Evolutionary conservation across 1,139 yeast species (phyloP).

Genomic region (Debaryomyces psychrophilus): DNA sequence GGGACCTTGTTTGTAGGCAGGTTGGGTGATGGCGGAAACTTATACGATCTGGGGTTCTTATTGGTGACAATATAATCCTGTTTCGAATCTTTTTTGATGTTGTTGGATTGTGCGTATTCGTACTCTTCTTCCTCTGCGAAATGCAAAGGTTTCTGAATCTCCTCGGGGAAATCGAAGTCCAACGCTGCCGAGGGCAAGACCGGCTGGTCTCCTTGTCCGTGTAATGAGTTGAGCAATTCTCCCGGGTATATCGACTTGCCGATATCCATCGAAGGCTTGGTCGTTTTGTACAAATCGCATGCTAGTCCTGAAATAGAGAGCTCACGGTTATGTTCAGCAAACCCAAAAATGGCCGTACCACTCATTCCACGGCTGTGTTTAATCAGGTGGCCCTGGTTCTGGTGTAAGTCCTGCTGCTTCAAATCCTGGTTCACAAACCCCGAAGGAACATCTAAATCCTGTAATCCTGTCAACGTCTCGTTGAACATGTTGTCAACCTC

Average conservation of each 20-base stretch:
- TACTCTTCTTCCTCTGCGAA: constrained; percentile 36
- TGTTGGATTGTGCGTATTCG: constrained; percentile 19
- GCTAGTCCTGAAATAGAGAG: constrained; percentile 49
- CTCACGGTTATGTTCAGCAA: constrained; percentile 55
- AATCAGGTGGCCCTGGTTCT: constrained; percentile 11
- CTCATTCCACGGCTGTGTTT: constrained; percentile 47
- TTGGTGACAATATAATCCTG: constrained; percentile 47
- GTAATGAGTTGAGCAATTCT: constrained; percentile 29
- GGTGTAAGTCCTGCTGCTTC: constrained; percentile 13
- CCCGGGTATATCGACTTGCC: constrained; percentile 41
- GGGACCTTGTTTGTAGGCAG: constrained; percentile 18
- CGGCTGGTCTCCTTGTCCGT: background rate
- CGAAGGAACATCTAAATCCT: constrained; percentile 57
- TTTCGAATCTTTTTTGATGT: constrained; percentile 14
- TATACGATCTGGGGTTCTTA: constrained; percentile 45
- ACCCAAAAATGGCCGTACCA: constrained; percentile 70
- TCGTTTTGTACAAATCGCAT: constrained; percentile 23
- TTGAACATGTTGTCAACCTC: constrained; percentile 48
- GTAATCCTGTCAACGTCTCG: constrained; percentile 47
- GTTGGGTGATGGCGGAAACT: constrained; percentile 51
- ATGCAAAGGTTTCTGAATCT: constrained; percentile 25
- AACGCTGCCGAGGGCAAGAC: background rate
- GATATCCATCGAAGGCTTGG: constrained; percentile 24
- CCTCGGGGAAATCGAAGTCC: constrained; percentile 22
- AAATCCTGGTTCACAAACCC: constrained; percentile 28